Conservation (phyloP, 208 protist species). For the Leishmania braziliensis region DNA sequence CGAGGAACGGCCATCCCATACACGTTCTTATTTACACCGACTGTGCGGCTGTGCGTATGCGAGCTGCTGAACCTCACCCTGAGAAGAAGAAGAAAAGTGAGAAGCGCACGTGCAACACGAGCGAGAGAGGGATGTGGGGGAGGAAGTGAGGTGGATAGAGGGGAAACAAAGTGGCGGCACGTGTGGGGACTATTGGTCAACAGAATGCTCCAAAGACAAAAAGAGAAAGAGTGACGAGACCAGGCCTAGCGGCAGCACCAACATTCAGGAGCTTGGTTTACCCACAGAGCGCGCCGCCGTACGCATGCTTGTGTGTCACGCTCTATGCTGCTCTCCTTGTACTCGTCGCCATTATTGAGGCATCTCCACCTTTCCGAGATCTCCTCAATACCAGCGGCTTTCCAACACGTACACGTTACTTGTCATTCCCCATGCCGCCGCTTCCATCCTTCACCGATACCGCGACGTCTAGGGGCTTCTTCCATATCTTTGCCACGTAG, state of each 20-base stretch:
- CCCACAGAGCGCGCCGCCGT: not conserved
- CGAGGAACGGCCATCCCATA: not conserved
- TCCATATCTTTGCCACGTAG: constrained; percentile 83
- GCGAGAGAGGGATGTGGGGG: not conserved
- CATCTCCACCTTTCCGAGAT: too few species aligned
- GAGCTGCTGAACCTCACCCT: not conserved
- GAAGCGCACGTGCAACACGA: not conserved
- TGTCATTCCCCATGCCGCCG: not conserved
- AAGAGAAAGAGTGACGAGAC: not conserved
- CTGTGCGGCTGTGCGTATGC: not conserved
- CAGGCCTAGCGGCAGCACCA: not conserved
- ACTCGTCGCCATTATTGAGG: not conserved
- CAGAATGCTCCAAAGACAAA: not conserved
- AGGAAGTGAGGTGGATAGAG: not conserved
- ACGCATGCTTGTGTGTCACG: not conserved
- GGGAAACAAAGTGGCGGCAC: not conserved
- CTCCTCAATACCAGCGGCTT: not conserved
- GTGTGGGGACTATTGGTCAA: not conserved
- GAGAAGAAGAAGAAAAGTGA: not conserved
- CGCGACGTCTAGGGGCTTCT: constrained; percentile 26
- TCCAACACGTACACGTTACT: not conserved
- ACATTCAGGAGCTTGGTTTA: not conserved
- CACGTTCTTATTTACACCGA: not conserved
- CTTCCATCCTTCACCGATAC: not conserved
- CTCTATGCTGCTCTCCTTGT: not conserved